These are phyloP conservation scores for Colletotrichum siamense DNA, from an alignment of 2,329 filamentous ascomycete genomes.

Conservation along the genomic window DNA sequence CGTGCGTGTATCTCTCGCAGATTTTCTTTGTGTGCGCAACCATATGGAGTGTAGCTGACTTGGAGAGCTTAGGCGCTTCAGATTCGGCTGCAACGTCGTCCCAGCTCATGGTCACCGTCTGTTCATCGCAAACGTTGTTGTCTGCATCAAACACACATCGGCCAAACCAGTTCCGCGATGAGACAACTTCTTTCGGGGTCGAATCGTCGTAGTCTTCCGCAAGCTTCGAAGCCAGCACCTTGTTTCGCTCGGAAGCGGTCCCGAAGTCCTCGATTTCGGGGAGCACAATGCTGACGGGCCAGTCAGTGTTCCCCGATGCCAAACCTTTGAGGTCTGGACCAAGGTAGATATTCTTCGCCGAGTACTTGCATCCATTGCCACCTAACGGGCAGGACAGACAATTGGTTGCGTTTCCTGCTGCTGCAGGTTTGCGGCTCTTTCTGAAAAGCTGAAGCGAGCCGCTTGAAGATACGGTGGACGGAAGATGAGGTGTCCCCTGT, in stretches of 20 bases:
- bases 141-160: conserved; percentile 94
- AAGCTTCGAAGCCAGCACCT: conserved; percentile 48
- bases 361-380: conserved; percentile 81
- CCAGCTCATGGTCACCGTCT: conserved; percentile 88
- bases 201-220: conserved; percentile 58
- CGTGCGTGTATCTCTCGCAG: conserved; percentile 82
- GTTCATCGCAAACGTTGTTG: conserved; percentile 94
- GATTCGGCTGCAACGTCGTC: conserved; percentile 64
- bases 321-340: conserved; percentile 67
- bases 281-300: conserved; percentile 89
- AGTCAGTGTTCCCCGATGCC: conserved; percentile 69
- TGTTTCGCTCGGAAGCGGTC: conserved; percentile 36
- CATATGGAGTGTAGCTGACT: conserved; percentile 94
- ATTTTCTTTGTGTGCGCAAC: conserved; percentile 86
- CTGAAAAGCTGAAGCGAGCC: conserved; percentile 83
- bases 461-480: conserved; percentile 74
- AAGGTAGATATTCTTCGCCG: conserved; percentile 82
- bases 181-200: conserved; percentile 52
- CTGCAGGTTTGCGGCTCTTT: conserved; percentile 74
- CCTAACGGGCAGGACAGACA: conserved; percentile 78
- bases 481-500: conserved; percentile 68
- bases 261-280: conserved; percentile 87
- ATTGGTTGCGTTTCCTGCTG: conserved; percentile 81
- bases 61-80: conserved; percentile 42
- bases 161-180: conserved; percentile 77